Percentiles rank a stretch among this genome's conserved stretches.
Evolutionary conservation across 1,139 yeast species (phyloP).

Genomic region (Geotrichum macrosporum): DNA sequence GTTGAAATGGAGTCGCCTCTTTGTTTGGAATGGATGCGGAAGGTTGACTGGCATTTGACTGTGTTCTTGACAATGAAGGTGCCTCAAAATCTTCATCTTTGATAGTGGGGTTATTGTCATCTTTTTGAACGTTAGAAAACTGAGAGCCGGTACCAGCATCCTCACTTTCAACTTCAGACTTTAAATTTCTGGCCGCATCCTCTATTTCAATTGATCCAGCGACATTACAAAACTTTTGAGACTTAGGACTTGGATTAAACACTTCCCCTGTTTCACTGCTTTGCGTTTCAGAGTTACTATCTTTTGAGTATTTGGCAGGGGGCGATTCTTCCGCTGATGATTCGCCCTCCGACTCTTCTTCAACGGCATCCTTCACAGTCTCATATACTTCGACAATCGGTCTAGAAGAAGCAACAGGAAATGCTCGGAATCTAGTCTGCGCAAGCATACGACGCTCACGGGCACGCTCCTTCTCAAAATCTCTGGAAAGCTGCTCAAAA

Average conservation of each 20-base stretch:
- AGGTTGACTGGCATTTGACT: constrained; percentile 17
- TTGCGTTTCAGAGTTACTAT: no score
- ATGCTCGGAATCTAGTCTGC: constrained; percentile 63
- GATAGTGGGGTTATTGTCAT: background rate
- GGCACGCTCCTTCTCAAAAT: constrained; percentile 84
- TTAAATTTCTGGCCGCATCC: no score
- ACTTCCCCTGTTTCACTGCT: no score
- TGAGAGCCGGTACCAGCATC: no score
- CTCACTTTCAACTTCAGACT: no score
- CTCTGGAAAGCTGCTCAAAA: constrained; percentile 74
- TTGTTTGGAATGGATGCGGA: constrained; percentile 17
- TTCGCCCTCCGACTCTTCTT: constrained; percentile 40
- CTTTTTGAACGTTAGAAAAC: no score
- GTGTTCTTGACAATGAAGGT: constrained; percentile 5
- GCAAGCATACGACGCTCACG: constrained; percentile 62
- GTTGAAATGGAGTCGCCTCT: constrained; percentile 26
- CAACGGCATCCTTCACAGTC: constrained; percentile 84
- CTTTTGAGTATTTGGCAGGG: no score
- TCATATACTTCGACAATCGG: constrained; percentile 92
- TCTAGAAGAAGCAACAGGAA: constrained; percentile 68
- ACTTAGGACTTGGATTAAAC: no score
- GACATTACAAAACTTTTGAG: no score
- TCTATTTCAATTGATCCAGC: no score
- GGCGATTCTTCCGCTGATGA: constrained; percentile 24
- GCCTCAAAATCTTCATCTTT: constrained; percentile 14